These are phyloP conservation scores for Cicer cuneatum DNA, from an alignment of 306 rosid species.

Conservation along the genomic window DNA sequence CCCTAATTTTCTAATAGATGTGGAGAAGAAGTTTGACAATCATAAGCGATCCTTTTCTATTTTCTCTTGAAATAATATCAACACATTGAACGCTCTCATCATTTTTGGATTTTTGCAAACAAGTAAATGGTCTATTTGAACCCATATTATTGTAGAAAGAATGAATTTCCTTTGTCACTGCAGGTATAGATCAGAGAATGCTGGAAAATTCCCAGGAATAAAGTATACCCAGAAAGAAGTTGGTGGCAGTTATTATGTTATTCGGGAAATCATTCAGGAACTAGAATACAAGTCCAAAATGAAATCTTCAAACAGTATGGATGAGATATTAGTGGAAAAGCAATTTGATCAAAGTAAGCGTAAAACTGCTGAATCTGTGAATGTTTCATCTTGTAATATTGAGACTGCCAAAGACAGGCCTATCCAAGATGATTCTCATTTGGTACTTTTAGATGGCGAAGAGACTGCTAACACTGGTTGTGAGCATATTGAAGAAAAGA, in stretches of 20 bases:
- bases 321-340: constrained; percentile 37
- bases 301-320: constrained; percentile 34
- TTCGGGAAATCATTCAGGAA: constrained; percentile 64
- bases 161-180: constrained; percentile 23
- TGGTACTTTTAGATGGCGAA: constrained; percentile 7
- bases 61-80: constrained; percentile 30
- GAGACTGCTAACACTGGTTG: constrained; percentile 28
- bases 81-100: constrained; percentile 17
- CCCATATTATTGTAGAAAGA: constrained; percentile 20
- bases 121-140: constrained; percentile 18
- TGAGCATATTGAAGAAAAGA: constrained; percentile 47
- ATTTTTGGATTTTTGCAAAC: constrained; percentile 25
- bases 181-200: constrained; percentile 68
- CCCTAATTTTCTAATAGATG: background rate
- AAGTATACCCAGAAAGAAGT: constrained; percentile 46
- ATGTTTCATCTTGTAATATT: constrained; percentile 37
- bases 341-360: constrained; percentile 14
- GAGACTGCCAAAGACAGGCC: constrained; percentile 35
- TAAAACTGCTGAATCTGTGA: constrained; percentile 30
- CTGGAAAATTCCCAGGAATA: constrained; percentile 60
- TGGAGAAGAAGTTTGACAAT: background rate
- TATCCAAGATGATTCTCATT: constrained; percentile 37
- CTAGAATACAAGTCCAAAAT: constrained; percentile 51
- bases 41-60: background rate
- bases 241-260: constrained; percentile 65